These are phyloP conservation scores for Boletus smithii DNA, from an alignment of 1,284 basidiomycete genomes.

Conservation along the genomic window DNA sequence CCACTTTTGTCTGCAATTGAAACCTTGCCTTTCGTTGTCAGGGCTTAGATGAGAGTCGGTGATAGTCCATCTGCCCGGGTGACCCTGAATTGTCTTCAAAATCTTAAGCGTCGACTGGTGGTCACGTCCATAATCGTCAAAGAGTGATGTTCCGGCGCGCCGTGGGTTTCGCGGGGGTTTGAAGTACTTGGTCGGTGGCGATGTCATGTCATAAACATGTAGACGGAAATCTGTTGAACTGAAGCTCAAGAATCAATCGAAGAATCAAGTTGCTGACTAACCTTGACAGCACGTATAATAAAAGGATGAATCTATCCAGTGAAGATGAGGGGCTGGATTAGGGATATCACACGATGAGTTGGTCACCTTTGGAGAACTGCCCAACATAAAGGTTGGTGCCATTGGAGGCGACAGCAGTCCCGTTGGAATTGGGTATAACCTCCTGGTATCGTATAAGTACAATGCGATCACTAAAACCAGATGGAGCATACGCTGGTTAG, in stretches of 20 bases:
- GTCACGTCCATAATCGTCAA: slow-evolving; percentile 33
- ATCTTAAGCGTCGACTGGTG: slow-evolving; percentile 70
- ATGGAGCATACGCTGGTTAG: slow-evolving; percentile 44
- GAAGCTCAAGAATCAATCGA: slow-evolving; percentile 10
- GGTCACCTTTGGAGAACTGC: slow-evolving; percentile 78
- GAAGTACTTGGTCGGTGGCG: slow-evolving; percentile 38
- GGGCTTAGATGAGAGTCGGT: slow-evolving; percentile 93
- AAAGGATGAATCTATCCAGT: slow-evolving; percentile 63
- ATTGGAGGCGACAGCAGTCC: slow-evolving; percentile 84
- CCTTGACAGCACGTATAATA: slow-evolving; percentile 83
- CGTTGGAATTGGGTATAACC: slow-evolving; percentile 82
- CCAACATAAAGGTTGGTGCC: slow-evolving; percentile 86
- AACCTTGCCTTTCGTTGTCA: slow-evolving; percentile 77
- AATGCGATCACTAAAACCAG: background rate
- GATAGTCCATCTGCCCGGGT: slow-evolving; percentile 83
- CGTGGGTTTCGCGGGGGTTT: slow-evolving; percentile 17
- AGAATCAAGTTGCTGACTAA: slow-evolving; percentile 29
- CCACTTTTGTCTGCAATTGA: slow-evolving; percentile 50
- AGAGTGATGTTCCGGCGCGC: slow-evolving; percentile 11
- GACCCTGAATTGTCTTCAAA: slow-evolving; percentile 76
- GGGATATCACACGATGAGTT: slow-evolving; percentile 25
- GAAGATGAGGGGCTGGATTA: background rate
- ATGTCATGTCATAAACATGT: slow-evolving; percentile 82
- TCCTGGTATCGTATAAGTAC: slow-evolving; percentile 42
- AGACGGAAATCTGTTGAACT: slow-evolving; percentile 70